These are phyloP conservation scores for Podaxis sp. DNA, from an alignment of 768 basidiomycete genomes.

Conservation along the genomic window DNA sequence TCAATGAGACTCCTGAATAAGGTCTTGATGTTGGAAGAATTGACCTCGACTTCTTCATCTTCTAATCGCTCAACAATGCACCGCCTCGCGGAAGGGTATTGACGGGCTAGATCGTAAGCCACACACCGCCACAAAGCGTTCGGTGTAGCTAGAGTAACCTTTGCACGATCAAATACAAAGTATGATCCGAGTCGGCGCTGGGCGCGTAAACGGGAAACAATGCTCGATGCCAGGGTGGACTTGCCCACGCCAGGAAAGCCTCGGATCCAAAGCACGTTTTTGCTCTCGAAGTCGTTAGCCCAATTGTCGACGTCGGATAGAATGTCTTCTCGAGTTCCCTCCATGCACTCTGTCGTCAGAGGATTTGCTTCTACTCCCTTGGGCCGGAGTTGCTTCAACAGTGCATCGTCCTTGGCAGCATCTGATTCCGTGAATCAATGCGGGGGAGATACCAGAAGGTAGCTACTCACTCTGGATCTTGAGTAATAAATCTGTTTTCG, in stretches of 20 bases:
- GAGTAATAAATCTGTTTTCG: conserved; percentile 16
- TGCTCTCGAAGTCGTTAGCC: conserved; percentile 17
- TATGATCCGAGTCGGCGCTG: conserved; percentile 14
- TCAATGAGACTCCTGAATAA: conserved; percentile 21
- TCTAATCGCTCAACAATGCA: conserved; percentile 15
- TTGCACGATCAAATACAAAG: conserved; percentile 18
- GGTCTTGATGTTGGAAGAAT: conserved; percentile 14
- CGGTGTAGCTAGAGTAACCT: conserved; percentile 12
- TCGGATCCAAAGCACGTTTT: conserved; percentile 22
- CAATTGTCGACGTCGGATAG: conserved; percentile 13
- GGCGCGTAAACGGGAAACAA: conserved; percentile 7
- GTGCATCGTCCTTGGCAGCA: conserved; percentile 15
- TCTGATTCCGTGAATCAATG: neutral
- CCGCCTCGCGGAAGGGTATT: conserved; percentile 15
- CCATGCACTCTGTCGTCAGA: conserved; percentile 12
- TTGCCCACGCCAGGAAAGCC: conserved; percentile 25
- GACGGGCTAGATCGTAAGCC: conserved; percentile 21
- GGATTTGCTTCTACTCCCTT: conserved; percentile 6
- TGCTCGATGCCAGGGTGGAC: conserved; percentile 19
- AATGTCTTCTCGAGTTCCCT: conserved; percentile 15
- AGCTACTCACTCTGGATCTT: conserved; percentile 13
- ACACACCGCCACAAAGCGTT: conserved; percentile 19
- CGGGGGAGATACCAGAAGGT: neutral
- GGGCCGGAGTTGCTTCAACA: conserved; percentile 16
- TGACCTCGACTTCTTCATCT: conserved; percentile 17